Evolutionary conservation across 371 early-diverging fungal species (phyloP).

Genomic region (Dentiscutata heterogama): DNA sequence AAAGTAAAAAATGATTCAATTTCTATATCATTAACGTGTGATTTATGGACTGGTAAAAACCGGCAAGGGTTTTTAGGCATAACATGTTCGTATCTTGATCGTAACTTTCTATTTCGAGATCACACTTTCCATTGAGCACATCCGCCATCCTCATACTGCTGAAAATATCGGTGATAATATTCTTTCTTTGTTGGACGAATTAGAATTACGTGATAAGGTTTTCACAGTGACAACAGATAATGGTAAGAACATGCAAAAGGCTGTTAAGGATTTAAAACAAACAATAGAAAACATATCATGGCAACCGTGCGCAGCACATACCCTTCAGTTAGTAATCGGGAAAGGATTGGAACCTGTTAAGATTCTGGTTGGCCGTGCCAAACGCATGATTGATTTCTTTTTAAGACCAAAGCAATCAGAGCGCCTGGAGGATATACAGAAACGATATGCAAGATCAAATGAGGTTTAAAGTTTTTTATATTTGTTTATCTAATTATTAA

Average conservation of each 20-base stretch:
- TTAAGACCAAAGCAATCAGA: too few species aligned
- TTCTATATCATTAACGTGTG: not conserved
- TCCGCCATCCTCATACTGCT: not conserved
- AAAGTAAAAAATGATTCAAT: not conserved
- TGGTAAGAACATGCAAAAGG: too few species aligned
- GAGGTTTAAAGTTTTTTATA: not conserved
- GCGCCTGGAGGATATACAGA: too few species aligned
- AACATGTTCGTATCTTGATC: not conserved
- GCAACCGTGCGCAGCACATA: not conserved
- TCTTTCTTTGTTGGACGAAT: not conserved
- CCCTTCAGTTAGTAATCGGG: too few species aligned
- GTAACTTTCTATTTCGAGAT: not conserved
- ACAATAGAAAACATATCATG: not conserved
- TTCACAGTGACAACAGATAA: not conserved
- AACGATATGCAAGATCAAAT: not conserved
- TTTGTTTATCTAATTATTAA: not conserved
- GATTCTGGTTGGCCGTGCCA: too few species aligned
- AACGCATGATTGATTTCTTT: too few species aligned
- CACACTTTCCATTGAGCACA: not conserved
- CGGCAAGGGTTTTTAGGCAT: not conserved
- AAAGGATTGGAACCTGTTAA: too few species aligned
- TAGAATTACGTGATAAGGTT: not conserved
- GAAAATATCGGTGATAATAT: not conserved
- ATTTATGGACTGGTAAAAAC: not conserved
- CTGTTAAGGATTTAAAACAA: not conserved